Evolutionary conservation across 345 rosid species (phyloP).

Genomic region (Brassica carinata): DNA sequence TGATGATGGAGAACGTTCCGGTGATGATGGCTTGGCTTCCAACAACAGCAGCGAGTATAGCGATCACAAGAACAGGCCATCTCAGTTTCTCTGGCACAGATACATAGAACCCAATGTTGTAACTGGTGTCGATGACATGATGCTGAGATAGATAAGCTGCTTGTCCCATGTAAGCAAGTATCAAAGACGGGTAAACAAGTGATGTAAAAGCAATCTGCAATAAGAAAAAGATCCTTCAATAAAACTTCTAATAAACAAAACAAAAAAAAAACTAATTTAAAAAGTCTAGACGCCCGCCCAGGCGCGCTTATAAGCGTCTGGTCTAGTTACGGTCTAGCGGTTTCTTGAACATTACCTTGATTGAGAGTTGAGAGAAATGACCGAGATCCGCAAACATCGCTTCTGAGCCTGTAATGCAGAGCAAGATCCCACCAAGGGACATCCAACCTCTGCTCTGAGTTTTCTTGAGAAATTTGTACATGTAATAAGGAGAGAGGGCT

Average conservation of each 20-base stretch:
- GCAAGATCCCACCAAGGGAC: constrained; percentile 86
- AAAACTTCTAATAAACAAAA: neutral
- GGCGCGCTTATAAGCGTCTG: neutral
- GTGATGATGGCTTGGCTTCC: constrained; percentile 96
- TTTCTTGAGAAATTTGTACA: constrained; percentile 75
- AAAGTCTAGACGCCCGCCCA: neutral
- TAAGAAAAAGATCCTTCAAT: neutral
- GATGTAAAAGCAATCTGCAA: constrained; percentile 87
- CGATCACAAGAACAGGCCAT: constrained; percentile 92
- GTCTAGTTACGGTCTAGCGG: neutral
- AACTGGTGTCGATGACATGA: constrained; percentile 46
- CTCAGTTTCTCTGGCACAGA: constrained; percentile 82
- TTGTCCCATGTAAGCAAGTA: constrained; percentile 96
- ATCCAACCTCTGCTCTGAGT: constrained; percentile 82
- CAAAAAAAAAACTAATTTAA: neutral
- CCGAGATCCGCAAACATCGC: constrained; percentile 99
- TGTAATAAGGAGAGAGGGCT: constrained; percentile 84
- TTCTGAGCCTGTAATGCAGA: constrained; percentile 91
- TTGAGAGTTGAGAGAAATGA: constrained; percentile 84
- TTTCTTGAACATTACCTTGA: constrained; percentile 52
- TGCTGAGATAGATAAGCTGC: constrained; percentile 87
- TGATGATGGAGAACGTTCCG: constrained; percentile 89
- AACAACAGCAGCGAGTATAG: constrained; percentile 92
- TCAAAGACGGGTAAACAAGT: constrained; percentile 86
- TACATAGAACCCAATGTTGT: constrained; percentile 72